Evolutionary conservation across 1,284 basidiomycete genomes (phyloP).

Genomic region (Hortiboletus rubellus): DNA sequence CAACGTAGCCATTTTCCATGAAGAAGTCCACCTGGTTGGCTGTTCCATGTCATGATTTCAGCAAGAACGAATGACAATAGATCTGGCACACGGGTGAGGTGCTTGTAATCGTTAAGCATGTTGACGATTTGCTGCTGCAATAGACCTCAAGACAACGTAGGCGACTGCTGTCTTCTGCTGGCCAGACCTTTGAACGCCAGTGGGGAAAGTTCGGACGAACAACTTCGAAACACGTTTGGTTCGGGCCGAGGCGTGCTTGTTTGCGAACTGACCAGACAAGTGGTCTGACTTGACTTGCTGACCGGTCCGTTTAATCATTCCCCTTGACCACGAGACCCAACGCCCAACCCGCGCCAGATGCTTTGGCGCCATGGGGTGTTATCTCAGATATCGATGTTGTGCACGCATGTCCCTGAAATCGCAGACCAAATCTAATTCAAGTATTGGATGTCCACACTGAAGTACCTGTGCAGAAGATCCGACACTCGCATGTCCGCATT

Average conservation of each 20-base stretch:
- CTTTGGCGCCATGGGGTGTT: background rate
- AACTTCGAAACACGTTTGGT: background rate
- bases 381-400: background rate
- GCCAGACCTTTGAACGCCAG: background rate
- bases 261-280: background rate
- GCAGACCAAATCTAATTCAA: background rate
- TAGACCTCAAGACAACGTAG: background rate
- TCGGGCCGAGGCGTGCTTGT: background rate
- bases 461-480: background rate
- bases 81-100: background rate
- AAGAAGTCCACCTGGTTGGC: conserved; percentile 54
- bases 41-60: conserved; percentile 15
- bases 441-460: background rate
- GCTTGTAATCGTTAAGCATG: background rate
- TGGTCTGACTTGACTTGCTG: background rate
- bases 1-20: conserved; percentile 54
- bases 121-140: background rate
- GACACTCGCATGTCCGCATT: background rate
- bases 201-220: background rate
- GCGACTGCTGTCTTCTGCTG: background rate
- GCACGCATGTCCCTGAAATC: background rate
- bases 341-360: background rate
- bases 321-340: background rate
- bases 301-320: background rate
- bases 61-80: background rate